Evolutionary conservation across 768 basidiomycete species (phyloP).

Genomic region (Lactarius pseudohatsudake): DNA sequence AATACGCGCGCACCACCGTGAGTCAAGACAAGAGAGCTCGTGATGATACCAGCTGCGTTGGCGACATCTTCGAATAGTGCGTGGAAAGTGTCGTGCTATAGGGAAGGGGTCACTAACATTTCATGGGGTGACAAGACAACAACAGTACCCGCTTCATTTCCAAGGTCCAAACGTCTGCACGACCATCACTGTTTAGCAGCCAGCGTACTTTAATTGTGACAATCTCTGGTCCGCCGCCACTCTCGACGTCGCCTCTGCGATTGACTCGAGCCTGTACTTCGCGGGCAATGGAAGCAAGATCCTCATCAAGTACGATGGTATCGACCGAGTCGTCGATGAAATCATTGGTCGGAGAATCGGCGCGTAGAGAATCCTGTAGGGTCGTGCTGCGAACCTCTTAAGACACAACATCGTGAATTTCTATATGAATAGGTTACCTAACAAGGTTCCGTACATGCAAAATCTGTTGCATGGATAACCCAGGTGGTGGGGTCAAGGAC

Average conservation of each 20-base stretch:
- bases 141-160: conserved; percentile 57
- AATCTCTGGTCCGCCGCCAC: conserved; percentile 37
- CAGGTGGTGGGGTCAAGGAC: conserved; percentile 78
- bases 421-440: conserved; percentile 42
- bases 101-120: not conserved
- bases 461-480: conserved; percentile 52
- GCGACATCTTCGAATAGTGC: conserved; percentile 65
- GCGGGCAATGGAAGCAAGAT: conserved; percentile 58
- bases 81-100: conserved; percentile 64
- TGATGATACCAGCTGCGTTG: conserved; percentile 54
- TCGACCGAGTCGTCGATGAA: conserved; percentile 48
- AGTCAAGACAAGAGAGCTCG: conserved; percentile 56
- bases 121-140: conserved; percentile 6
- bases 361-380: conserved; percentile 42
- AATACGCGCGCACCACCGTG: conserved; percentile 64
- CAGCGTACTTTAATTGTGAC: conserved; percentile 60
- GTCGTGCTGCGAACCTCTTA: conserved; percentile 42
- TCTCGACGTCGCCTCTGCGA: conserved; percentile 28
- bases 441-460: conserved; percentile 59
- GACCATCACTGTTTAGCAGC: conserved; percentile 45
- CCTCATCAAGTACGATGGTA: conserved; percentile 55
- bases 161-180: conserved; percentile 49
- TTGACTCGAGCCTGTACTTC: conserved; percentile 37
- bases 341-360: conserved; percentile 50
- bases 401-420: conserved; percentile 15